Evolutionary conservation across 345 rosid species (phyloP).

Genomic region (Euphorbia lathyris): DNA sequence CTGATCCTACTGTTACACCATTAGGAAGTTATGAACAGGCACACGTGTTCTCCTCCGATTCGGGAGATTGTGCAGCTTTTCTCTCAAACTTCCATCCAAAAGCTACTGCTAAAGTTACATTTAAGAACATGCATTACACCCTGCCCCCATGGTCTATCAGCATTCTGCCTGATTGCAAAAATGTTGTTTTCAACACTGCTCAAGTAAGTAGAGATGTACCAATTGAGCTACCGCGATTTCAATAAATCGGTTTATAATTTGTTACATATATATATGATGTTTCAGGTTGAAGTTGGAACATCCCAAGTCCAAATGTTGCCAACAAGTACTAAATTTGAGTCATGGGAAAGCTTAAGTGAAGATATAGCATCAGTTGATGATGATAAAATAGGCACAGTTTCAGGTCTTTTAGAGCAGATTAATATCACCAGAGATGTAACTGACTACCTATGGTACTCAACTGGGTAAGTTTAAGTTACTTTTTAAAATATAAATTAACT

Average conservation of each 20-base stretch:
- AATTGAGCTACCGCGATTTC: neutral
- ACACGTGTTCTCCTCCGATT: conserved; percentile 24
- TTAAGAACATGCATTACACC: conserved; percentile 23
- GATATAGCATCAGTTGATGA: conserved; percentile 26
- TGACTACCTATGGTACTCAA: conserved; percentile 32
- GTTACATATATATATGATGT: no score
- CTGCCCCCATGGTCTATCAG: conserved; percentile 34
- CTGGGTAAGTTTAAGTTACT: conserved; percentile 11
- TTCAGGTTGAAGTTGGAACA: conserved; percentile 25
- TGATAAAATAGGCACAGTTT: conserved; percentile 15
- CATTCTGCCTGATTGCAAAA: conserved; percentile 32
- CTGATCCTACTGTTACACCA: conserved; percentile 19
- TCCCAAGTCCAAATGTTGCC: conserved; percentile 24
- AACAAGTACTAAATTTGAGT: conserved; percentile 8
- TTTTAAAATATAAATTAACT: no score
- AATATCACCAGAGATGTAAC: conserved; percentile 29
- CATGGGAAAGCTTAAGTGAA: conserved; percentile 29
- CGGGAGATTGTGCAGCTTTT: conserved; percentile 34
- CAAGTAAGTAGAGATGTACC: conserved; percentile 12
- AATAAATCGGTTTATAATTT: neutral
- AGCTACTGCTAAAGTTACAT: conserved; percentile 16
- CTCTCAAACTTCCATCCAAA: conserved; percentile 23
- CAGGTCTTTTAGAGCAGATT: conserved; percentile 29
- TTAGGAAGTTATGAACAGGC: conserved; percentile 26
- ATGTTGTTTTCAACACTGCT: conserved; percentile 32